These are phyloP conservation scores for Phytophthora idaei DNA, from an alignment of 352 stramenopile genomes.

Conservation along the genomic window DNA sequence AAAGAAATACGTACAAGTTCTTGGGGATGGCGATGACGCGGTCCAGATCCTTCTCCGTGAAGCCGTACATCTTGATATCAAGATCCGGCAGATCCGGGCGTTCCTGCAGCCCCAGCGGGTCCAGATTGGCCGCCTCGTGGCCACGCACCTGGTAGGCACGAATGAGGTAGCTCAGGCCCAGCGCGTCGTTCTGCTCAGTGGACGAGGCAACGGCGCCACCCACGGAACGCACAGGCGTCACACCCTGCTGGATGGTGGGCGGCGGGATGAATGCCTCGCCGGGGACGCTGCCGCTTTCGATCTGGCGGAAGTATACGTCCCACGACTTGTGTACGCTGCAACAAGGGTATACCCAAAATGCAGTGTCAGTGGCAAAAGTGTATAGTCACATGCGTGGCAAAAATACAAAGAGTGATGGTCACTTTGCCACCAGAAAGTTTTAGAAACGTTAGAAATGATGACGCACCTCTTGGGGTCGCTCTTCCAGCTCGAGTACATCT, in stretches of 20 bases:
- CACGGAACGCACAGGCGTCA: conserved; percentile 66
- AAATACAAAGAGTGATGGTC: conserved; percentile 5
- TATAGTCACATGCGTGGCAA: conserved; percentile 1
- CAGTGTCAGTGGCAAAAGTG: not conserved
- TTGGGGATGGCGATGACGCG: conserved; percentile 85
- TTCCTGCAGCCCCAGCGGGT: conserved; percentile 94
- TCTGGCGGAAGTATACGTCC: conserved; percentile 86
- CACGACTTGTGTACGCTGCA: conserved; percentile 86
- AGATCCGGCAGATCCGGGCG: conserved; percentile 76
- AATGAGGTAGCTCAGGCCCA: conserved; percentile 97
- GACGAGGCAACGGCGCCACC: conserved; percentile 37
- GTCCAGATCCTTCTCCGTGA: conserved; percentile 90
- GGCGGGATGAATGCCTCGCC: conserved; percentile 86
- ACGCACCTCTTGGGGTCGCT: conserved; percentile 80
- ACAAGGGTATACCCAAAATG: conserved; percentile 1
- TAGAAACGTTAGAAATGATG: conserved; percentile 5
- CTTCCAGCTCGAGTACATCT: conserved; percentile 97
- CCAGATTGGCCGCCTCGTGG: conserved; percentile 95
- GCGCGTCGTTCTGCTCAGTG: conserved; percentile 71
- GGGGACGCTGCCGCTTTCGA: conserved; percentile 80
- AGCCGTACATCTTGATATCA: conserved; percentile 93
- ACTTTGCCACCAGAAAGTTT: conserved; percentile 24
- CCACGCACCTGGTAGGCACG: conserved; percentile 97
- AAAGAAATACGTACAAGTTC: conserved; percentile 73
- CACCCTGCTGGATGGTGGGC: conserved; percentile 75